Evolutionary conservation across 1,284 basidiomycete genomes (phyloP).

Genomic region (Trichosporon ovoides): DNA sequence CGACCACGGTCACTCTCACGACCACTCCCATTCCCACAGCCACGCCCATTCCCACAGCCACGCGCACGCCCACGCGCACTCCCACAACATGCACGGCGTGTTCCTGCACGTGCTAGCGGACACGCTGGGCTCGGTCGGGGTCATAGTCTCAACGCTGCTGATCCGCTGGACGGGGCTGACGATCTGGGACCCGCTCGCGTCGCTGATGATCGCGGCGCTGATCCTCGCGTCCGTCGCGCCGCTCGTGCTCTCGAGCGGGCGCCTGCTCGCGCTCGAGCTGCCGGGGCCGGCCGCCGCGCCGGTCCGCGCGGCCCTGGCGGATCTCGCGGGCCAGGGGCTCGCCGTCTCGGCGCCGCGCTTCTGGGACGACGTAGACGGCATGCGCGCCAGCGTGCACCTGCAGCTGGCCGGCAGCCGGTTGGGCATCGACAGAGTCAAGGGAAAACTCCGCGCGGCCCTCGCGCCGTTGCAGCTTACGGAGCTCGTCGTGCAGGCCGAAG

Average conservation of each 20-base stretch:
- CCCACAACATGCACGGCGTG: constrained; percentile 99
- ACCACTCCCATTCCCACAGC: constrained; percentile 25
- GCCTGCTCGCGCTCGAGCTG: constrained; percentile 80
- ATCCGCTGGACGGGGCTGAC: constrained; percentile 99
- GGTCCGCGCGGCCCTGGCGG: constrained; percentile 67
- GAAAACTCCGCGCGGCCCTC: constrained; percentile 18
- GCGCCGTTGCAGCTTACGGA: constrained; percentile 65
- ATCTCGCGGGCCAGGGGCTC: constrained; percentile 71
- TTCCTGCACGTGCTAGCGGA: constrained; percentile 59
- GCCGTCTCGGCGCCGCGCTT: constrained; percentile 78
- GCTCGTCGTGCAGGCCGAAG: constrained; percentile 74
- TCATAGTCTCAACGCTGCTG: constrained; percentile 92
- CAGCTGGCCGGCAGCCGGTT: constrained; percentile 56
- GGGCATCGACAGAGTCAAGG: neutral
- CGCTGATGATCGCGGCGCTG: constrained; percentile 89
- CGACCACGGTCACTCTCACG: constrained; percentile 2
- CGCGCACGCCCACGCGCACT: constrained; percentile 58
- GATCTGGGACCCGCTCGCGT: constrained; percentile 97
- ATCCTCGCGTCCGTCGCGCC: constrained; percentile 95
- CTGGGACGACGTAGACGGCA: constrained; percentile 90
- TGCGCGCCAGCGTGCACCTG: constrained; percentile 82
- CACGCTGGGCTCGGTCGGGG: constrained; percentile 65
- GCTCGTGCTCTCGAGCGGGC: constrained; percentile 87
- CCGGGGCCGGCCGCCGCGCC: constrained; percentile 60
- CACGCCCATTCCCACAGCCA: constrained; percentile 45